These are phyloP conservation scores for Pseudisothecium myosuroides DNA, from an alignment of 225 moss, liverwort and hornwort species.

Conservation along the genomic window DNA sequence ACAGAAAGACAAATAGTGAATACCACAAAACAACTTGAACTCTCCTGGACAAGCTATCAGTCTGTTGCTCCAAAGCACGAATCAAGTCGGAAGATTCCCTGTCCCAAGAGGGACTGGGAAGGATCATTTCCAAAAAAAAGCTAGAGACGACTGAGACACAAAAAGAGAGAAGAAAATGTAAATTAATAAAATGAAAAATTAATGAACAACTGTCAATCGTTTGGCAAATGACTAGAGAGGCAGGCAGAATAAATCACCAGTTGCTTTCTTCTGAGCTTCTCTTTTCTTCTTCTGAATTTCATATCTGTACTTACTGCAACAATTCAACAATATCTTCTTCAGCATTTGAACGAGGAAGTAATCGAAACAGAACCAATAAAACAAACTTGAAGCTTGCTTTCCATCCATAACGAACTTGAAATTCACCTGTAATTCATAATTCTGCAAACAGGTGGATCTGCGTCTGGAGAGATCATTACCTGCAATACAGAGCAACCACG, in stretches of 20 bases:
- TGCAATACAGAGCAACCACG: conserved; percentile 6
- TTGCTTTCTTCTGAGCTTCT: conserved; percentile 95
- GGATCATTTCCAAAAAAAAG: neutral
- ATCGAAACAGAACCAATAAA: neutral
- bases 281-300: conserved; percentile 95
- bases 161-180: neutral
- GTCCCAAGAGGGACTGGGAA: neutral
- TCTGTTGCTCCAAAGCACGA: neutral
- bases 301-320: conserved; percentile 85
- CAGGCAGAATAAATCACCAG: conserved; percentile 28
- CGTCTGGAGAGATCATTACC: conserved; percentile 99
- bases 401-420: neutral
- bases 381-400: neutral
- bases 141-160: neutral
- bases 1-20: neutral
- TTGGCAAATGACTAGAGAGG: neutral
- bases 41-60: neutral
- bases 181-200: neutral
- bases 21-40: neutral
- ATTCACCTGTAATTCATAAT: conserved; percentile 94
- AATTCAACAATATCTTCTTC: neutral
- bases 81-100: neutral
- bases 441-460: conserved; percentile 96
- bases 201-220: neutral
- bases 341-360: neutral